Evolutionary conservation across 2,329 filamentous ascomycete species (phyloP).

Genomic region (Hymenotorrendiella dingleyae): DNA sequence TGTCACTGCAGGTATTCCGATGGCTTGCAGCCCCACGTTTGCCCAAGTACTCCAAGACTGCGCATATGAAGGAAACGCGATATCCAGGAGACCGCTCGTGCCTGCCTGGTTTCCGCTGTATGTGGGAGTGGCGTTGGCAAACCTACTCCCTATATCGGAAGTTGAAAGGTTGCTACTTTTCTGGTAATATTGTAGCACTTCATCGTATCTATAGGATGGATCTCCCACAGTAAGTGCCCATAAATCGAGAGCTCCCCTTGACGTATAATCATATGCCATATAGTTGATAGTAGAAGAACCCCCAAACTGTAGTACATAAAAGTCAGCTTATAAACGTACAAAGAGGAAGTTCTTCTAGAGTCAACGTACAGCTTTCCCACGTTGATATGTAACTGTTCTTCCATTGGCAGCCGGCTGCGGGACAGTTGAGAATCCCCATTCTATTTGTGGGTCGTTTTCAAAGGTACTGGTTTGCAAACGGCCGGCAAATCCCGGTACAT

Average conservation of each 20-base stretch:
- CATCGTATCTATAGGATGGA: constrained; percentile 39
- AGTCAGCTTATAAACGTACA: constrained; percentile 3
- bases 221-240: constrained; percentile 40
- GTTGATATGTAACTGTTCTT: constrained; percentile 19
- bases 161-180: constrained; percentile 25
- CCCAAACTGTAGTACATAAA: constrained; percentile 1
- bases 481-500: not conserved
- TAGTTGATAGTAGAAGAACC: constrained; percentile 13
- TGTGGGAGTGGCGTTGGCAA: constrained; percentile 25
- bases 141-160: constrained; percentile 24
- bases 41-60: constrained; percentile 7
- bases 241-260: constrained; percentile 29
- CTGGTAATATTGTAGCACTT: constrained; percentile 40
- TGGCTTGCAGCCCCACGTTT: constrained; percentile 34
- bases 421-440: constrained; percentile 13
- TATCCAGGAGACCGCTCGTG: constrained; percentile 11
- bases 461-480: not conserved
- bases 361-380: constrained; percentile 33
- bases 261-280: constrained; percentile 30
- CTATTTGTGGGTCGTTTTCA: constrained; percentile 8
- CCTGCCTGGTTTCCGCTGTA: constrained; percentile 30
- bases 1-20: constrained; percentile 32
- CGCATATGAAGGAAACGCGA: constrained; percentile 11
- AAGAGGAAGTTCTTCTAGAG: not conserved
- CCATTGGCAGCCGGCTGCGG: constrained; percentile 13